Evolutionary conservation across 129 eudicot species (phyloP), one percentile per base, ranked within the genome.

Genomic region (Artemisia annua): DNA sequence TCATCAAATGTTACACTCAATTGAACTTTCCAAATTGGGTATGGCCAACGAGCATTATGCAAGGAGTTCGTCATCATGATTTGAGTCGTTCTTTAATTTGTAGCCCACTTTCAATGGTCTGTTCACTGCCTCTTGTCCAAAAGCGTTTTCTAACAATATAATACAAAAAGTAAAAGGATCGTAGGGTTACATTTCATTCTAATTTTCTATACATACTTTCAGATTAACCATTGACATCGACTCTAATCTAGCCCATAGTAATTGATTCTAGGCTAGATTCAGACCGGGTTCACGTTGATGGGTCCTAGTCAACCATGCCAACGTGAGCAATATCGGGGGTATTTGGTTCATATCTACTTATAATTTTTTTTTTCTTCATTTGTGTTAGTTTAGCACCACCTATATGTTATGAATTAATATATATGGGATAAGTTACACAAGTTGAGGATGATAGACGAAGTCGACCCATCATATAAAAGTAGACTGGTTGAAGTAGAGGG

Each of bases 101-200:
- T 65, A 50, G 69, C 76, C 81, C 81, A 62, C 81, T 77, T 70
- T 70, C 49, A 35, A 77, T 61, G 81, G 81, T 77, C 66, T n/a
- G n/a, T n/a, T 61, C 55, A 70, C 63, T 61, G 70, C 64, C 75
- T 62, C 71, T 77, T n/a, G 15, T 24, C 49, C 53, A 70, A 61
- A 68, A 77, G 48, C 17, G 44, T 39, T 14, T 20, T 66, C 24
- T 28, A 65, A 50, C 43, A 65, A 39, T 64, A 52, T 53, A 77
- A 51, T 22, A 69, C 60, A 76, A 66, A 66, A 56, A 4, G 12
- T 46, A 43, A 46, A 69, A 39, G 48, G 19, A 66, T 26, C 15
- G 57, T 51, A 30, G 68, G 75, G 63, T 58, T 49, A 30, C 30
- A 69, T 67, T n/a, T 32, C 32, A 32, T 49, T 59, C 17, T 68